Conservation (phyloP, 345 rosid genomes). For the Toxicodendron radicans region DNA sequence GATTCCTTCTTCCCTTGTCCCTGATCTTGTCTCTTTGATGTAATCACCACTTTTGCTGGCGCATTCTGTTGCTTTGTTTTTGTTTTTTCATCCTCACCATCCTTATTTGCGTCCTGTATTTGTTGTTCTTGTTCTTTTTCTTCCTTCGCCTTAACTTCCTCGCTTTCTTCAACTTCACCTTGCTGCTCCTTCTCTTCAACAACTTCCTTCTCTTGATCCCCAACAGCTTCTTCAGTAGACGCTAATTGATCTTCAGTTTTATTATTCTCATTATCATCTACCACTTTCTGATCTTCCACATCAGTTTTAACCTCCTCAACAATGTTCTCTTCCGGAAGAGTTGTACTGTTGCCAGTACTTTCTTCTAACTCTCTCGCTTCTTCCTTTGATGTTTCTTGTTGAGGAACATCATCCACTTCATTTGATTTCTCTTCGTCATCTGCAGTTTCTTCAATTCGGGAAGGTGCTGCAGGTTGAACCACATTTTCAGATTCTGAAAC, state of each 20-base stretch:
- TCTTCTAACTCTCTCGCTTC: constrained; percentile 2
- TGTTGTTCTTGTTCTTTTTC: constrained; percentile 23
- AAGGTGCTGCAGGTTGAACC: not conserved
- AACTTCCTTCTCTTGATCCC: constrained; percentile 23
- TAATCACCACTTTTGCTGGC: not conserved
- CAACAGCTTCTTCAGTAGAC: constrained; percentile 5
- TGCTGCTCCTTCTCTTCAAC: constrained; percentile 6
- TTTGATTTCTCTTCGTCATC: constrained; percentile 16
- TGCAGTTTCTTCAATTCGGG: not conserved
- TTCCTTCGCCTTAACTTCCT: constrained; percentile 3
- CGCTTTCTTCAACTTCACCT: constrained; percentile 22
- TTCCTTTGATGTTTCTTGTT: not conserved
- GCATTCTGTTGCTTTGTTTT: not conserved
- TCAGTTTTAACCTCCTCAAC: constrained; percentile 26
- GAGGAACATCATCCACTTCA: not conserved
- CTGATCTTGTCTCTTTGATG: constrained; percentile 22
- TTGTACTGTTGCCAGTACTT: not conserved
- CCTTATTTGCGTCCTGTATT: constrained; percentile 8
- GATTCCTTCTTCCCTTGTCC: constrained; percentile 59
- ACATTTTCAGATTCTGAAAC: constrained; percentile 24
- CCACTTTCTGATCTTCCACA: constrained; percentile 19
- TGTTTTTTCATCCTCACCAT: not conserved
- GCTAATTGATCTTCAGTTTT: not conserved
- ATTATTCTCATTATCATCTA: not conserved
- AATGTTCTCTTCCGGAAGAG: constrained; percentile 20